Evolutionary conservation across 2,329 filamentous ascomycete genomes (phyloP).

Genomic region (Aspergillus tamarii): DNA sequence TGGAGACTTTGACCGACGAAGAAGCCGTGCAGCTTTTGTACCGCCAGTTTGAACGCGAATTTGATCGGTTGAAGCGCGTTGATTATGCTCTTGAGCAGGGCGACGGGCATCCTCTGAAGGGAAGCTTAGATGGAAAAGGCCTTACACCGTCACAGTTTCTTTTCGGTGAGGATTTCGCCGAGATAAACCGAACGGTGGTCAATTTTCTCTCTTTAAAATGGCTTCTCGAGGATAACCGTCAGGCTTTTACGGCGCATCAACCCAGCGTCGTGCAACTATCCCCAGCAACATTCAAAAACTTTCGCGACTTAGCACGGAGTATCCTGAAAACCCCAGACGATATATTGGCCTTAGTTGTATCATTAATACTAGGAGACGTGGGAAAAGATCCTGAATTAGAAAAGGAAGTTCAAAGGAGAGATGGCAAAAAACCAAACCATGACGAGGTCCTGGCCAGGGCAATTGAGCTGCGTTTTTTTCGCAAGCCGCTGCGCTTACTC

Average conservation of each 20-base stretch:
- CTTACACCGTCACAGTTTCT: conserved; percentile 12
- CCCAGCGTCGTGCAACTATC: conserved; percentile 26
- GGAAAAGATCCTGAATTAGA: conserved; percentile 38
- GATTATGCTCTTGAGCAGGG: neutral
- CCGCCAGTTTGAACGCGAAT: neutral
- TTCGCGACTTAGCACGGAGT: conserved; percentile 21
- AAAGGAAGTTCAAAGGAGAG: neutral
- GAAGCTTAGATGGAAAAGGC: neutral
- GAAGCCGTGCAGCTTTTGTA: neutral
- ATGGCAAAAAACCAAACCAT: conserved; percentile 1
- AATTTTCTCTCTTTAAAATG: conserved; percentile 42
- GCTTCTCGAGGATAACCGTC: conserved; percentile 40
- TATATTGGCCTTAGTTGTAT: conserved; percentile 36
- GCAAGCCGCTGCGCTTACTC: neutral
- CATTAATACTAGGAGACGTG: conserved; percentile 44
- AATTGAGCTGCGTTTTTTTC: neutral
- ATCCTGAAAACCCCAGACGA: conserved; percentile 14
- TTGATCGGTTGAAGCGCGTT: neutral
- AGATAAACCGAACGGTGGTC: conserved; percentile 46
- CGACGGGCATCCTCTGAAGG: neutral
- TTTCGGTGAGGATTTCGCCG: conserved; percentile 31
- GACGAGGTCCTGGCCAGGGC: neutral
- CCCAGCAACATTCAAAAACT: conserved; percentile 32
- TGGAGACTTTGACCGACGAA: neutral
- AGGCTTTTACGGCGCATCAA: conserved; percentile 36